phyloP scores from a whole-genome alignment of 2,329 filamentous ascomycete genomes.

The Penicillium sp. region DNA sequence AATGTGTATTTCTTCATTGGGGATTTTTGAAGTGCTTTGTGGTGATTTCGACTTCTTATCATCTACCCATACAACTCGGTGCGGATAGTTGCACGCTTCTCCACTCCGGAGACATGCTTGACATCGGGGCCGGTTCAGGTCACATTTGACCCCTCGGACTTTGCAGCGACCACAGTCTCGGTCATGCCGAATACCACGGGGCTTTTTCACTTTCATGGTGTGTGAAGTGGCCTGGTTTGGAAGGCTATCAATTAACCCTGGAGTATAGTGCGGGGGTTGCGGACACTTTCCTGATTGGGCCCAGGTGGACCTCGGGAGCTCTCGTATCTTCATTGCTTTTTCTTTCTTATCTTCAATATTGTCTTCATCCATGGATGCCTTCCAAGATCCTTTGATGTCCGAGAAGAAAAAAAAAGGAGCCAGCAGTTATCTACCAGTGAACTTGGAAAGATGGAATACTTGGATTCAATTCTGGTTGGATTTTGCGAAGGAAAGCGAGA shows the following conservation, averaged over 20 bases:
- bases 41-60: constrained; percentile 8
- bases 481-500: background rate
- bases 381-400: background rate
- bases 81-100: constrained; percentile 27
- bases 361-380: too few species aligned
- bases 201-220: constrained; percentile 25
- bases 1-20: background rate
- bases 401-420: background rate
- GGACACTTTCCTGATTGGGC: background rate
- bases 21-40: background rate
- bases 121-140: constrained; percentile 33
- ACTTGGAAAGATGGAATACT: background rate
- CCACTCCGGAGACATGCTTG: constrained; percentile 24
- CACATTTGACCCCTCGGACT: constrained; percentile 29
- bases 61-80: constrained; percentile 29
- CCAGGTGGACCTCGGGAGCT: background rate
- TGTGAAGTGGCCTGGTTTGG: background rate
- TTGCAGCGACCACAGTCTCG: constrained; percentile 32
- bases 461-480: background rate
- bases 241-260: background rate
- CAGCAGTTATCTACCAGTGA: background rate
- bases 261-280: constrained; percentile 7
- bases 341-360: too few species aligned
- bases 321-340: background rate
- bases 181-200: constrained; percentile 33